Conservation (phyloP, 2,329 filamentous ascomycete genomes). For the Diaporthe caulivora region DNA sequence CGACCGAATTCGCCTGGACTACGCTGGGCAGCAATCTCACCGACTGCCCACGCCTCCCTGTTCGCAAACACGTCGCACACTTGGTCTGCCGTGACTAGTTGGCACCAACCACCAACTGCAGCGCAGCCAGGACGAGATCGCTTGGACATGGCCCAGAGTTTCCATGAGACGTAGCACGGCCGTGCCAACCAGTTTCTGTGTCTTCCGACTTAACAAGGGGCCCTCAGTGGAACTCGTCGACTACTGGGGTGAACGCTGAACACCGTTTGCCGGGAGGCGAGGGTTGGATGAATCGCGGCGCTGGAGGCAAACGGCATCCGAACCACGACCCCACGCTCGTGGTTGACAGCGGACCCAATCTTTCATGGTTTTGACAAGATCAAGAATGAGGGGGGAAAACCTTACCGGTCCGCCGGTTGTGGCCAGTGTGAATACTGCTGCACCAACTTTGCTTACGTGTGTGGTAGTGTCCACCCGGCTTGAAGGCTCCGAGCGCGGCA, state of each 20-base stretch:
- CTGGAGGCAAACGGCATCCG: conserved; percentile 2
- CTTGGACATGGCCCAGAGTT: conserved; percentile 13
- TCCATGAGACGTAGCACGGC: conserved; percentile 1
- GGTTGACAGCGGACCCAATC: conserved; percentile 26
- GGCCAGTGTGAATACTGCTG: conserved; percentile 3
- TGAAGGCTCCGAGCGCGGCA: background rate
- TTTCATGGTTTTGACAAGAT: conserved; percentile 23
- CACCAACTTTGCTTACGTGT: conserved; percentile 25
- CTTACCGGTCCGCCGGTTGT: background rate
- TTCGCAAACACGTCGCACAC: conserved; percentile 10
- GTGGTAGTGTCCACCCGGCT: conserved; percentile 14
- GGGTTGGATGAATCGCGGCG: background rate
- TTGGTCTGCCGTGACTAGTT: conserved; percentile 6
- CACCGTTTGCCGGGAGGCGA: background rate
- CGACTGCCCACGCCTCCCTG: background rate
- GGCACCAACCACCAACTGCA: conserved; percentile 15
- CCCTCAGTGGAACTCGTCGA: background rate
- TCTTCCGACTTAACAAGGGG: background rate
- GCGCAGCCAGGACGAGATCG: conserved; percentile 9
- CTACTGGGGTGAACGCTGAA: background rate
- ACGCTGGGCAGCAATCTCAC: conserved; percentile 3
- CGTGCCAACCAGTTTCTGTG: background rate
- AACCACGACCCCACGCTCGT: conserved; percentile 24
- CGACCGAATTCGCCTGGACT: conserved; percentile 5
- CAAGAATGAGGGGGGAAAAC: background rate